Evolutionary conservation across 2,329 filamentous ascomycete species (phyloP), one percentile per base, ranked within the genome.

Genomic region (Cladophialophora immunda): DNA sequence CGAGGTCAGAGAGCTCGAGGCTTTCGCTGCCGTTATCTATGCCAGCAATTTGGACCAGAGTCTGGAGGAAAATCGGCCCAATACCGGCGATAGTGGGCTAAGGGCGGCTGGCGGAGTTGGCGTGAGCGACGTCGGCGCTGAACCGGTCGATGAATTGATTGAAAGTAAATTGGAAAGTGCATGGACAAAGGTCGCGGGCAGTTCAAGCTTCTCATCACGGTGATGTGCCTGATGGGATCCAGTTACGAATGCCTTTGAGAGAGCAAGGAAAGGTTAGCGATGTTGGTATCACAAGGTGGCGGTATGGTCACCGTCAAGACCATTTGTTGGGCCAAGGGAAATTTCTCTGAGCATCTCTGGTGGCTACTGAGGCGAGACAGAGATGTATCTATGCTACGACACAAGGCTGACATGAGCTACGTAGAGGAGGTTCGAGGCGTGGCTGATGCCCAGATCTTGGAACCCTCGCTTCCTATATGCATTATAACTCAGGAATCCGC

Each of bases 21-120:
- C 81, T 1, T 83, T 83, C 71, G 81, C 81, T 0, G 81, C 81
- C 3, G 81, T 83, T 19, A 79, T 83, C n/a, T 83, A 83, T 67
- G 82, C 81, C 64, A 82, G 80, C 25, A 82, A 83, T 68, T 79
- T 82, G 62, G 78, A 82, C 19, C 64, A 70, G 32, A 68, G 60
- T 27, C 64, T 71, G 11, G 70, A 72, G 53, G 66, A 69, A 41
- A 58, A 56, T 47, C 64, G 64, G 45, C 29, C 54, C n/a, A 38
- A 58, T 17, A 30, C 62, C 29, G 57, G 62, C 4, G 68, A 62
- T 11, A 58, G 58, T 29, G 64, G 57, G 11, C n/a, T 73, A n/a
- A 70, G 70, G 50, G 38, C 67, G 8, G 52, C 69, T 6, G 66
- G 65, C 19, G 69, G 68, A 8, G 56, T 69, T 15, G 69, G 57